Conservation (phyloP, 1,284 basidiomycete genomes). For the Boletus mariae region DNA sequence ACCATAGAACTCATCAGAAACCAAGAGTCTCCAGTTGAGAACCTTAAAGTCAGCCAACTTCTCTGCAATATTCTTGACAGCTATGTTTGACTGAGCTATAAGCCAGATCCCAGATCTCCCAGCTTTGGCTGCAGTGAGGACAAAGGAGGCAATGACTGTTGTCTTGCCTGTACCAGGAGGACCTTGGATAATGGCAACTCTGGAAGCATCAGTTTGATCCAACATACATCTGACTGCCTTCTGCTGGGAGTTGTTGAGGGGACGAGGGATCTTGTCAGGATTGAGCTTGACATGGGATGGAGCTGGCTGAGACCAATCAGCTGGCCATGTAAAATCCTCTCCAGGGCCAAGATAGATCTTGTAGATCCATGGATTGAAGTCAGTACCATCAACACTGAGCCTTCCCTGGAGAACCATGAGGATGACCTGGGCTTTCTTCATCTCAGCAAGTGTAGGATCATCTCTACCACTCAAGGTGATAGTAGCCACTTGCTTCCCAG, state of each 20-base stretch:
- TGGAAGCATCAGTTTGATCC: conserved; percentile 18
- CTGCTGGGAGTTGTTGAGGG: conserved; percentile 27
- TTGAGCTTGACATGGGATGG: conserved; percentile 15
- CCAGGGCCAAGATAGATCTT: conserved; percentile 47
- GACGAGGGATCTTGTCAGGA: conserved; percentile 16
- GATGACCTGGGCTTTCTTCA: conserved; percentile 40
- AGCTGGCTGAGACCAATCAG: conserved; percentile 28
- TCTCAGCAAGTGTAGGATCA: conserved; percentile 51
- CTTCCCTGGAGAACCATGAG: conserved; percentile 50
- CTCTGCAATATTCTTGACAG: conserved; percentile 58
- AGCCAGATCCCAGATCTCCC: conserved; percentile 43
- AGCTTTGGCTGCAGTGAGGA: conserved; percentile 31
- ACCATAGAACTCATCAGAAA: conserved; percentile 44
- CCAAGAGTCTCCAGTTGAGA: conserved; percentile 41
- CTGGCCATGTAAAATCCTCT: conserved; percentile 43
- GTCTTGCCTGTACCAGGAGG: conserved; percentile 49
- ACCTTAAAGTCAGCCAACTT: conserved; percentile 41
- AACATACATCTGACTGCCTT: conserved; percentile 30
- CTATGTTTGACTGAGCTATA: conserved; percentile 49
- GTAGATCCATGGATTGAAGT: conserved; percentile 54
- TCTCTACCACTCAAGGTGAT: conserved; percentile 49
- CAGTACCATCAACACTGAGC: conserved; percentile 26
- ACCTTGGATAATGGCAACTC: conserved; percentile 40
- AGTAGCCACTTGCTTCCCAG: conserved; percentile 30
- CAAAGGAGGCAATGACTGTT: conserved; percentile 48